Base-by-base conservation (phyloP, 176 grass and related monocot species). In the Ananas comosus region DNA sequence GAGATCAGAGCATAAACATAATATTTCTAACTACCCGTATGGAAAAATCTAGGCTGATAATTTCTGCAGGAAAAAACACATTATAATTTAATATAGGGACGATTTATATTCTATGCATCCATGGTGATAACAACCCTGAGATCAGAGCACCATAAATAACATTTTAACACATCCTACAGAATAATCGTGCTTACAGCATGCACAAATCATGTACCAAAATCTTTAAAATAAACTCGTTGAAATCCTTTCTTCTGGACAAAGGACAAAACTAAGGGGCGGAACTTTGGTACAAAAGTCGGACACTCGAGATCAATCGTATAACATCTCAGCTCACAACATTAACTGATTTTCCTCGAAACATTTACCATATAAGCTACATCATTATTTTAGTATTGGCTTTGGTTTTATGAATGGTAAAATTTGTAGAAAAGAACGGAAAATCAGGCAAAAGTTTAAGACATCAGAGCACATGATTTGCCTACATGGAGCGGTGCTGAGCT, bases 401-500 rank as follows among this genome's bases (percentile, higher is more conserved):
- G 33, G 33, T 42, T 42, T 42, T 42, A 42, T 42, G 5, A 42
- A 42, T 42, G 33, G 33, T 42, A 42, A 42, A 13, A 61, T 42
- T 22, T 47, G 10, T 19, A 12, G 13, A n/a, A n/a, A 72, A 42
- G 33, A 48, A 17, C 47, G 27, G 10, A 59, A 10, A 47, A 18
- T 47, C n/a, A 72, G 17, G 25, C n/a, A 2, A 58, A 72, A 22
- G 9, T 24, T 70, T 49, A 13, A 13, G 12, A 52, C 68, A 8
- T 0, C 64, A 66, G 64, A 66, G 25, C 8, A 22, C 17, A 18
- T 19, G 16, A 61, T 61, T 61, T 71, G 12, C 84, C 74, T 93
- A 99, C 95, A 82, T 99, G 70, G 95, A 99, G 51, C 85, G 87
- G 58, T 99, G 83, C 70, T 99, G 95, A 63, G 95, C 85, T 82